Conservation (phyloP, 2,329 filamentous ascomycete species). For the Xylariaceae sp. region DNA sequence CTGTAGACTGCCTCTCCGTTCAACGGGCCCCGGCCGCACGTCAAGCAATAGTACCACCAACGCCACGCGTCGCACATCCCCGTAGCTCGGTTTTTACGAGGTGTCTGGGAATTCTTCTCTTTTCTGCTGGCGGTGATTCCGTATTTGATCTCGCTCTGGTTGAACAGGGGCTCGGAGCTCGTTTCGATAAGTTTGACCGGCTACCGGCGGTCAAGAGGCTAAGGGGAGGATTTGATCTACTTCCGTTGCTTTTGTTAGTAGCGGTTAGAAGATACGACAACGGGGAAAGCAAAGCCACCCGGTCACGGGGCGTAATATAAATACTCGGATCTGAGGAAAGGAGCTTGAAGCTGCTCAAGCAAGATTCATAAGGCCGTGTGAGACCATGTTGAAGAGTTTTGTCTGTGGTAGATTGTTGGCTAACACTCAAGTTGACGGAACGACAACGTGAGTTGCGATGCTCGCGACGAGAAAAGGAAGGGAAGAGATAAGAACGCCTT, state of each 20-base stretch:
- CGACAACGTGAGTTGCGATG: background rate
- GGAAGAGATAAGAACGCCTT: background rate
- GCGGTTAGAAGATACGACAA: background rate
- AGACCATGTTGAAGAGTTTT: constrained; percentile 6
- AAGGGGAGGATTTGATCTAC: background rate
- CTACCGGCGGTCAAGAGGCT: no score
- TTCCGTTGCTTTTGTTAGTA: constrained; percentile 1
- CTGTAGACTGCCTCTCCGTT: constrained; percentile 17
- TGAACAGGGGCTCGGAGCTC: no score
- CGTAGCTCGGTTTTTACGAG: background rate
- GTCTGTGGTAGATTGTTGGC: background rate
- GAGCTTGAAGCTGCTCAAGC: constrained; percentile 8
- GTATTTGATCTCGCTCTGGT: background rate
- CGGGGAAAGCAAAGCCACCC: constrained; percentile 1
- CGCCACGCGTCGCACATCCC: constrained; percentile 24
- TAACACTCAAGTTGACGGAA: background rate
- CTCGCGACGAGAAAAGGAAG: background rate
- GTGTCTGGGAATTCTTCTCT: no score
- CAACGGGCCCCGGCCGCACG: constrained; percentile 24
- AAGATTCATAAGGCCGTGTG: background rate
- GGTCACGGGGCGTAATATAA: background rate
- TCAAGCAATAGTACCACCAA: constrained; percentile 25
- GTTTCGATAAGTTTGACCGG: no score
- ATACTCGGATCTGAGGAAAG: background rate
- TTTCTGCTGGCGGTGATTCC: background rate